Conservation (phyloP, 2,329 filamentous ascomycete genomes). For the Plenodomus lindquistii region DNA sequence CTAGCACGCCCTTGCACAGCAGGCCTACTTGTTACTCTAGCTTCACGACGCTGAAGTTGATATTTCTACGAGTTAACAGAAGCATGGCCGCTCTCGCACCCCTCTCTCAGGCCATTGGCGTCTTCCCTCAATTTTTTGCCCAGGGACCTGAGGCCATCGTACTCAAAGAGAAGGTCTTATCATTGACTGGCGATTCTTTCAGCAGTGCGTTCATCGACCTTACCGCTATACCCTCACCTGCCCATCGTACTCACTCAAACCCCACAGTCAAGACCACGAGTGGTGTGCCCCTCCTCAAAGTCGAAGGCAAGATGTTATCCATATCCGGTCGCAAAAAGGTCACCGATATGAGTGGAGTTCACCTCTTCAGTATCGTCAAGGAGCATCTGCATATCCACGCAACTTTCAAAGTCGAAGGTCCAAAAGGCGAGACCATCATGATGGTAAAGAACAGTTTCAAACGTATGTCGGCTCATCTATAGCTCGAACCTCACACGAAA, state of each 20-base stretch:
- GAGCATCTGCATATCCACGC: constrained; percentile 57
- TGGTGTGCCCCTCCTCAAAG: constrained; percentile 59
- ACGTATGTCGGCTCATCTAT: constrained; percentile 45
- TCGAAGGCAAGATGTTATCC: constrained; percentile 59
- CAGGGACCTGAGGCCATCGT: constrained; percentile 52
- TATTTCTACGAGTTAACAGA: background rate
- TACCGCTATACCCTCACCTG: background rate
- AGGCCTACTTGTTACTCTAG: background rate
- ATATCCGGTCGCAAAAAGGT: constrained; percentile 61
- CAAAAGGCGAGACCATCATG: constrained; percentile 54
- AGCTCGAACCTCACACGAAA: too few species aligned
- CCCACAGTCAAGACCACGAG: constrained; percentile 54
- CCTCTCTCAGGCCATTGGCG: constrained; percentile 25
- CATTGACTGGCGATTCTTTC: constrained; percentile 67
- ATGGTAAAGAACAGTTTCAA: constrained; percentile 61
- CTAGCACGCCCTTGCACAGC: background rate
- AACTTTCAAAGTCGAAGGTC: constrained; percentile 56
- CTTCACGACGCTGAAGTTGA: background rate
- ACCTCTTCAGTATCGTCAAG: constrained; percentile 63
- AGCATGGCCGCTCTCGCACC: constrained; percentile 17
- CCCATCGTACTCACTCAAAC: background rate
- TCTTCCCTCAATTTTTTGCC: constrained; percentile 35
- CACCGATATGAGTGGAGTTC: constrained; percentile 56
- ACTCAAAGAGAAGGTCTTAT: constrained; percentile 65
- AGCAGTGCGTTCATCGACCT: constrained; percentile 39